These are phyloP conservation scores for Plantago coronopus DNA, from an alignment of 305 asterid species.

Conservation along the genomic window DNA sequence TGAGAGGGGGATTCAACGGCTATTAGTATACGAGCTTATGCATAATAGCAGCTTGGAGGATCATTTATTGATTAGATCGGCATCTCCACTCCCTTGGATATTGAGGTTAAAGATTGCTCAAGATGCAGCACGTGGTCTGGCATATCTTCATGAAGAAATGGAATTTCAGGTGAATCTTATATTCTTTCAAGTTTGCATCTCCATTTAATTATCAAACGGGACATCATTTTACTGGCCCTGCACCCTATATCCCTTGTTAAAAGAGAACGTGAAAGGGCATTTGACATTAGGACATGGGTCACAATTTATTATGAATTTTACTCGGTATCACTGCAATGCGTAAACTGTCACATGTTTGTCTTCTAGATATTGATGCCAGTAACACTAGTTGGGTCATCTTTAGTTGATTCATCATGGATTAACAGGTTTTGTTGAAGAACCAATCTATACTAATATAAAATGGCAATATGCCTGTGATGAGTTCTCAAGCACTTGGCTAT, in stretches of 20 bases:
- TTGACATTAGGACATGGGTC: too few species aligned
- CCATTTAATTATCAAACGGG: not conserved
- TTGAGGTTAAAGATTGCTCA: conserved; percentile 68
- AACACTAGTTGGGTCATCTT: not conserved
- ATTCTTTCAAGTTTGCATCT: not conserved
- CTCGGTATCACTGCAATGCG: not conserved
- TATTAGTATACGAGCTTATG: conserved; percentile 85
- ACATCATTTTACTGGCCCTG: not conserved
- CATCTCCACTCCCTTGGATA: conserved; percentile 64
- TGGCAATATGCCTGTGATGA: too few species aligned
- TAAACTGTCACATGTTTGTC: not conserved
- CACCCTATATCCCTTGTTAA: not conserved
- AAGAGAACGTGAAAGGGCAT: too few species aligned
- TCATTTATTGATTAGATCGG: conserved; percentile 57
- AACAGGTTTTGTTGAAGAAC: not conserved
- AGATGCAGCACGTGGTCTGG: conserved; percentile 91
- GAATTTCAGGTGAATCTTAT: conserved; percentile 73
- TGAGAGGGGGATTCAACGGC: conserved; percentile 92
- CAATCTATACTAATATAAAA: too few species aligned
- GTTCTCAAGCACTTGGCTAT: too few species aligned
- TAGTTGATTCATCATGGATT: not conserved
- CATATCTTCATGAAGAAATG: conserved; percentile 92
- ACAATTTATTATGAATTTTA: too few species aligned
- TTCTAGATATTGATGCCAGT: not conserved
- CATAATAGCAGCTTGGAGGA: conserved; percentile 83